Conservation (phyloP, 352 stramenopile species). For the Pythium graminicola region DNA sequence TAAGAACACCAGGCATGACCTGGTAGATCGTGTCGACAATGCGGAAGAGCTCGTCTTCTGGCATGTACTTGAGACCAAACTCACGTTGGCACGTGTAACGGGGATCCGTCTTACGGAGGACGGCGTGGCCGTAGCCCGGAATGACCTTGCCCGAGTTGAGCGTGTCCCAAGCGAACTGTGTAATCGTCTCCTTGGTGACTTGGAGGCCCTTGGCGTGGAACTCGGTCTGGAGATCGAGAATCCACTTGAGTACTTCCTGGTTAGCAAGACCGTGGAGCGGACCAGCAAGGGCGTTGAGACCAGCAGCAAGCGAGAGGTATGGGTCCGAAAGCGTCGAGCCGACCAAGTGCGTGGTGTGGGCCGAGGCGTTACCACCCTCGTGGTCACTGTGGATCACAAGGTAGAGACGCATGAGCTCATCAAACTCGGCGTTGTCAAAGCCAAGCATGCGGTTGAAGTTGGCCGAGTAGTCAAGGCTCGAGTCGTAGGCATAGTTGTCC, state of each 20-base stretch:
- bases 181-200: slow-evolving; percentile 98
- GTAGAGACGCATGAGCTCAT: slow-evolving; percentile 99
- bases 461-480: slow-evolving; percentile 96
- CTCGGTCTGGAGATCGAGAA: slow-evolving; percentile 92
- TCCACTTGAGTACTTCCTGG: slow-evolving; percentile 96
- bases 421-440: slow-evolving; percentile 94
- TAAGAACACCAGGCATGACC: slow-evolving; percentile 98
- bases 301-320: slow-evolving; percentile 95
- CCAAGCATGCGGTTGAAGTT: slow-evolving; percentile 99
- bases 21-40: slow-evolving; percentile 99
- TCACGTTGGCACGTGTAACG: slow-evolving; percentile 98
- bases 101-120: slow-evolving; percentile 98
- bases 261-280: slow-evolving; percentile 98
- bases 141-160: slow-evolving; percentile 99
- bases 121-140: slow-evolving; percentile 96
- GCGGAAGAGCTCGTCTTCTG: slow-evolving; percentile 98
- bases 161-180: slow-evolving; percentile 98
- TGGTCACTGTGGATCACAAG: slow-evolving; percentile 99
- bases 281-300: slow-evolving; percentile 96
- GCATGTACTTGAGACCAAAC: slow-evolving; percentile 99
- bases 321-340: slow-evolving; percentile 96
- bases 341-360: slow-evolving; percentile 98
- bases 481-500: slow-evolving; percentile 88
- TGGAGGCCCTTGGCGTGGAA: slow-evolving; percentile 95
- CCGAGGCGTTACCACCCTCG: slow-evolving; percentile 98